Evolutionary conservation across 495 filamentous ascomycete genomes (phyloP).

Genomic region (Cercophora samala): DNA sequence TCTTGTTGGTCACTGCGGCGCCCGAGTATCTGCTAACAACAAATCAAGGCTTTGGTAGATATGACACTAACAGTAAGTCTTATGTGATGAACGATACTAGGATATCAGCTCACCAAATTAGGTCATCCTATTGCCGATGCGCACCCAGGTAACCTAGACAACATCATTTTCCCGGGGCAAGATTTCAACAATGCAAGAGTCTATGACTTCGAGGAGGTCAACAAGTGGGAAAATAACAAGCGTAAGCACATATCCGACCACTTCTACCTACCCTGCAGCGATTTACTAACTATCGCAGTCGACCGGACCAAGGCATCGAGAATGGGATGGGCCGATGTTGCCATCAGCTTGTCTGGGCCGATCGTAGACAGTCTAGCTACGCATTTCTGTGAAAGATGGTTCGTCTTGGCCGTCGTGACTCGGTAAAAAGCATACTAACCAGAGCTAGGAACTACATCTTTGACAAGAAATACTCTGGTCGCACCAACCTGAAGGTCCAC

Average conservation of each 20-base stretch:
- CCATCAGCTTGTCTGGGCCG: constrained; percentile 74
- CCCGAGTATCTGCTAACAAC: constrained; percentile 15
- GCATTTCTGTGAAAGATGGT: constrained; percentile 86
- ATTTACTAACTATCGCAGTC: constrained; percentile 37
- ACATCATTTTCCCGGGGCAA: constrained; percentile 82
- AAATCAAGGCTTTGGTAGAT: constrained; percentile 55
- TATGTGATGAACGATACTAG: background rate
- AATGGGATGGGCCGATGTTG: constrained; percentile 94
- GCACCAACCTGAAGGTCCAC: constrained; percentile 60
- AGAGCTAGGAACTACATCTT: constrained; percentile 73
- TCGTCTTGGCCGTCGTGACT: constrained; percentile 3
- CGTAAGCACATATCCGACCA: no score
- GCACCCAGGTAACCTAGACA: constrained; percentile 71
- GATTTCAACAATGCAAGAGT: constrained; percentile 92
- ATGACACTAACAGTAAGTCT: constrained; percentile 54
- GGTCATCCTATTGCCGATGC: constrained; percentile 81
- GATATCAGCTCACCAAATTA: constrained; percentile 30
- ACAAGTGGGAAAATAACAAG: constrained; percentile 82
- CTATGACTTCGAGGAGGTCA: constrained; percentile 82
- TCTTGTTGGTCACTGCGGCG: background rate
- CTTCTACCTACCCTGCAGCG: background rate
- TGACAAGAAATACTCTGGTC: constrained; percentile 70
- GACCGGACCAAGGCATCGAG: constrained; percentile 73
- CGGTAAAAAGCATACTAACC: background rate
- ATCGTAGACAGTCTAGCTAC: constrained; percentile 71